These are phyloP conservation scores for Euphrasia arctica DNA, from an alignment of 305 asterid species.

Conservation along the genomic window DNA sequence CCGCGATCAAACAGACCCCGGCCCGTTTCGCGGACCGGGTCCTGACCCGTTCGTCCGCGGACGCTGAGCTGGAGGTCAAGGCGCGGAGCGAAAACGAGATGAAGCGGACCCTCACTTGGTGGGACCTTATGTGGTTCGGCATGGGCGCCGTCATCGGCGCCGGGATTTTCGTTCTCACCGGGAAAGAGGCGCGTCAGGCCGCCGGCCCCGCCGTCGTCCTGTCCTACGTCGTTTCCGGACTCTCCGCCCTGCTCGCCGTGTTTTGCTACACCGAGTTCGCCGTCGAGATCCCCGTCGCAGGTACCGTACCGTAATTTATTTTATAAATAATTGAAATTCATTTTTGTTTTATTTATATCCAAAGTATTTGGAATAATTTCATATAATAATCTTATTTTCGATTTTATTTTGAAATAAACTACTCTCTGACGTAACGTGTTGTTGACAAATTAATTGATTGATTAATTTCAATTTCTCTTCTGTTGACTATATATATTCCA, in stretches of 20 bases:
- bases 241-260: constrained; percentile 67
- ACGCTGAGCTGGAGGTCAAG: constrained; percentile 60
- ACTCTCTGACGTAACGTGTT: no score
- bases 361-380: no score
- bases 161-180: constrained; percentile 82
- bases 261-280: constrained; percentile 73
- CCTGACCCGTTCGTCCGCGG: constrained; percentile 48
- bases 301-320: not conserved
- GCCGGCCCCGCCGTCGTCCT: constrained; percentile 86
- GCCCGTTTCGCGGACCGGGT: constrained; percentile 52
- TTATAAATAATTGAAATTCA: no score
- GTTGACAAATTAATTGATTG: no score
- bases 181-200: constrained; percentile 48
- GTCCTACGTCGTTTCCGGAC: constrained; percentile 55
- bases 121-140: constrained; percentile 90
- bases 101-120: constrained; percentile 76
- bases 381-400: no score
- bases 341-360: no score
- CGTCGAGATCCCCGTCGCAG: constrained; percentile 67
- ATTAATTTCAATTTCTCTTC: no score
- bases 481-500: not conserved
- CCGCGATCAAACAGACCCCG: constrained; percentile 55
- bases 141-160: constrained; percentile 90
- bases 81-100: constrained; percentile 56
- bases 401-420: no score